Conservation (phyloP, 768 basidiomycete species). For the Rhodotorula kratochvilovae region DNA sequence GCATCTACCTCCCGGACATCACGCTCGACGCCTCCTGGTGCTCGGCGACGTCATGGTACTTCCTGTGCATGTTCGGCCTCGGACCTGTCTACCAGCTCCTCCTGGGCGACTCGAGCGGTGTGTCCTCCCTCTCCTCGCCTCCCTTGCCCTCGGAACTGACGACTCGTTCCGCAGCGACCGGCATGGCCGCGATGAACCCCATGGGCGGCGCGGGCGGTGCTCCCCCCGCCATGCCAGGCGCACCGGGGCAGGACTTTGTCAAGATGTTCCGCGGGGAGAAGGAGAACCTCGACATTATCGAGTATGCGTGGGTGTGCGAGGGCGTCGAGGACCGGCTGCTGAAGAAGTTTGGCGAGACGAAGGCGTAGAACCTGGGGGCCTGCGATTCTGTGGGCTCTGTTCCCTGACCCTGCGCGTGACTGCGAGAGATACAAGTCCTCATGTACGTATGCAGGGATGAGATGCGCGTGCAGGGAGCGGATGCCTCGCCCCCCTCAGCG, state of each 20-base stretch:
- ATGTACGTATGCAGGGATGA: too few species aligned
- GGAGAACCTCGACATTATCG: slow-evolving; percentile 80
- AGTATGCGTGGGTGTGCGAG: slow-evolving; percentile 50
- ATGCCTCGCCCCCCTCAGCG: too few species aligned
- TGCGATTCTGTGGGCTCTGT: too few species aligned
- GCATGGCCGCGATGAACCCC: slow-evolving; percentile 55
- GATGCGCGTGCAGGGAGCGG: too few species aligned
- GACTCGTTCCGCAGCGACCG: slow-evolving; percentile 60
- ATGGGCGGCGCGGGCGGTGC: not conserved
- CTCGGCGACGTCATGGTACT: slow-evolving; percentile 98
- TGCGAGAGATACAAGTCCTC: too few species aligned
- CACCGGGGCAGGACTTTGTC: slow-evolving; percentile 71
- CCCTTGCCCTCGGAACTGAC: not conserved
- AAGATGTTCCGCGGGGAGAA: slow-evolving; percentile 87
- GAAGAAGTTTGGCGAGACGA: slow-evolving; percentile 41
- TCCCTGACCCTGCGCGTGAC: too few species aligned
- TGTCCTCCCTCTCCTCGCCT: not conserved
- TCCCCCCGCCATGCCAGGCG: slow-evolving; percentile 42
- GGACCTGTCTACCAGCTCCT: slow-evolving; percentile 92
- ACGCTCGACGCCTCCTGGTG: slow-evolving; percentile 99
- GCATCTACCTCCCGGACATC: slow-evolving; percentile 83
- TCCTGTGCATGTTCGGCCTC: slow-evolving; percentile 95
- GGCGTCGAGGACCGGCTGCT: slow-evolving; percentile 50
- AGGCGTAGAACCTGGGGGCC: not conserved
- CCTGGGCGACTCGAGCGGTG: slow-evolving; percentile 77